phyloP scores from a whole-genome alignment of 495 filamentous ascomycete genomes.

The Lasiosphaeris hirsuta region DNA sequence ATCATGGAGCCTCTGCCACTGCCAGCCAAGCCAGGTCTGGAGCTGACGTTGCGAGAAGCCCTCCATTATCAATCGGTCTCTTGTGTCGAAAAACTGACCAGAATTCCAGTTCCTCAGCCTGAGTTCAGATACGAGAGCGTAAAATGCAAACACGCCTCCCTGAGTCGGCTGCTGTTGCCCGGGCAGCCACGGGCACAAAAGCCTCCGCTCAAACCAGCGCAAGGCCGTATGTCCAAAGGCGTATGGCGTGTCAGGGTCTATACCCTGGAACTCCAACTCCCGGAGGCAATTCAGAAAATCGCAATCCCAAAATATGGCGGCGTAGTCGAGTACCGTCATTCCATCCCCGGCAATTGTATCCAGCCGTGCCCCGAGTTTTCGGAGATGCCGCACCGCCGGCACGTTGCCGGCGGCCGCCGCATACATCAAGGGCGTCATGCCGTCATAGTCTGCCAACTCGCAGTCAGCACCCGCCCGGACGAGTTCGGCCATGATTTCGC shows the following conservation, averaged over 20 bases:
- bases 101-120: constrained; percentile 2
- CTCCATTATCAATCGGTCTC: background rate
- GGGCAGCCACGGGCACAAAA: background rate
- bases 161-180: background rate
- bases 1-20: background rate
- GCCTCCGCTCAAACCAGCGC: background rate
- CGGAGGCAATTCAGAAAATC: background rate
- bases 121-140: background rate
- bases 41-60: background rate
- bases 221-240: background rate
- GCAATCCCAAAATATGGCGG: background rate
- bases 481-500: background rate
- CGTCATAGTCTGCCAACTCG: background rate
- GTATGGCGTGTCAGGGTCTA: background rate
- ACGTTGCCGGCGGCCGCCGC: background rate
- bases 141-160: constrained; percentile 1
- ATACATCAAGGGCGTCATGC: background rate
- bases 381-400: background rate
- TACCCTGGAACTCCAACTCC: background rate
- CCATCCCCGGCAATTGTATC: background rate
- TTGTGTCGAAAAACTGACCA: background rate
- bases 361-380: background rate
- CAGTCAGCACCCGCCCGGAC: background rate
- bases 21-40: constrained; percentile 1
- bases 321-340: background rate